Percentiles rank a stretch among this genome's conserved stretches.
Evolutionary conservation across 2,329 filamentous ascomycete genomes (phyloP).

Genomic region (Sporothrix humicola): DNA sequence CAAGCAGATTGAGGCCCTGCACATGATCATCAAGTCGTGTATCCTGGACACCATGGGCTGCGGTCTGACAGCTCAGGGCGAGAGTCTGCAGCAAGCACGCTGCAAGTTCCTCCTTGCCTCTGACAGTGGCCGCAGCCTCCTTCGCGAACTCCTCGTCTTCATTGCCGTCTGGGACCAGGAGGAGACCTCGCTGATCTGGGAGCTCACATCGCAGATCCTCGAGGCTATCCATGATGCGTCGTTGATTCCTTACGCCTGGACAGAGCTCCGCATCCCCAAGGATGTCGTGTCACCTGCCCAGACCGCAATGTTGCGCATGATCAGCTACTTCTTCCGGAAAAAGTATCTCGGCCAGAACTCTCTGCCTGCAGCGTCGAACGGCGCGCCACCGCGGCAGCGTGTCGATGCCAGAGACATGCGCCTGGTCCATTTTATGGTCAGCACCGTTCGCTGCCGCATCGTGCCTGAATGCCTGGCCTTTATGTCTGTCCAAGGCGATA

Average conservation of each 20-base stretch:
- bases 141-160: conserved; percentile 91
- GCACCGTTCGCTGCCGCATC: conserved; percentile 87
- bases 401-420: conserved; percentile 63
- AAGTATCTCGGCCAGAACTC: conserved; percentile 49
- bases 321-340: conserved; percentile 83
- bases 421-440: conserved; percentile 86
- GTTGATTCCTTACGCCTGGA: conserved; percentile 89
- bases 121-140: conserved; percentile 85
- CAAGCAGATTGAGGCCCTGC: conserved; percentile 91
- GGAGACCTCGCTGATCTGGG: conserved; percentile 92
- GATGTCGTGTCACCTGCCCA: conserved; percentile 96
- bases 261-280: conserved; percentile 87
- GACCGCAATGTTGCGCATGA: conserved; percentile 86
- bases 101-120: conserved; percentile 89
- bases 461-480: conserved; percentile 94
- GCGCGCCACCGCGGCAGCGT: not conserved
- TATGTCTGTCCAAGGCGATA: conserved; percentile 91
- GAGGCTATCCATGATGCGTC: conserved; percentile 89
- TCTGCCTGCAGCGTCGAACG: conserved; percentile 28
- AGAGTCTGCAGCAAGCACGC: conserved; percentile 87
- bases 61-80: conserved; percentile 67
- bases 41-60: conserved; percentile 83
- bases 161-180: conserved; percentile 97
- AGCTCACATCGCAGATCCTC: conserved; percentile 94
- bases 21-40: conserved; percentile 96